These are phyloP conservation scores for Pseudogymnoascus sp. DNA, from an alignment of 2,329 filamentous ascomycete species.

Conservation along the genomic window DNA sequence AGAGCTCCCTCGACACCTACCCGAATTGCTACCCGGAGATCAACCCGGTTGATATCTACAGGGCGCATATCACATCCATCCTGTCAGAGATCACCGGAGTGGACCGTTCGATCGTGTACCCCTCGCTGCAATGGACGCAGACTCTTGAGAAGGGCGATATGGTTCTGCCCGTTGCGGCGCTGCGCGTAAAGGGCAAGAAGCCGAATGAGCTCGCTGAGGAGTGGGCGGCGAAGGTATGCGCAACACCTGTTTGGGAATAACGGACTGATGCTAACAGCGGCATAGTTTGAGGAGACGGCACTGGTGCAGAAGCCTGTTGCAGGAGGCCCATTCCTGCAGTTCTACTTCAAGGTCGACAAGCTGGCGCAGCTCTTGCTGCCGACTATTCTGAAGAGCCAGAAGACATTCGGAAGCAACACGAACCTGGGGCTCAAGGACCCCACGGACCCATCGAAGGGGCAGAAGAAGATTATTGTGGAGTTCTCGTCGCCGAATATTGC, in stretches of 20 bases:
- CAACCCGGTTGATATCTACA: slow-evolving; percentile 74
- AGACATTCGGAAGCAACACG: slow-evolving; percentile 56
- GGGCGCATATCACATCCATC: slow-evolving; percentile 63
- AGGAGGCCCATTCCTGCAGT: slow-evolving; percentile 64
- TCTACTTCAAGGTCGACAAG: slow-evolving; percentile 68
- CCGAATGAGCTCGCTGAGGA: slow-evolving; percentile 52
- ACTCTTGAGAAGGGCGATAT: slow-evolving; percentile 77
- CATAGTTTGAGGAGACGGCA: slow-evolving; percentile 61
- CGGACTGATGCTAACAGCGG: not conserved
- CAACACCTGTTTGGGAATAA: slow-evolving; percentile 9
- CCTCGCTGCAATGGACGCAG: slow-evolving; percentile 68
- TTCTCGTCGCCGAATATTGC: slow-evolving; percentile 83
- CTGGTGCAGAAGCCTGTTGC: slow-evolving; percentile 61
- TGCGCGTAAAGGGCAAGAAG: slow-evolving; percentile 66
- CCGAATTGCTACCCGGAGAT: slow-evolving; percentile 55
- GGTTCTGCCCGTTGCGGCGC: slow-evolving; percentile 67
- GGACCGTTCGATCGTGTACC: slow-evolving; percentile 62
- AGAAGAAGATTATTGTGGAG: slow-evolving; percentile 58
- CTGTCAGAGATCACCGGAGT: slow-evolving; percentile 62
- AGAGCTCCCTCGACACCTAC: slow-evolving; percentile 29
- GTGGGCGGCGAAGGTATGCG: slow-evolving; percentile 51
- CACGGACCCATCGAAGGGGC: slow-evolving; percentile 42
- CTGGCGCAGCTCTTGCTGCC: slow-evolving; percentile 61
- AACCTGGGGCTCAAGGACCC: slow-evolving; percentile 53
- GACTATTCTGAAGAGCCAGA: slow-evolving; percentile 53